These are phyloP conservation scores for Dalbergia oliveri DNA, from an alignment of 306 rosid genomes.

Conservation along the genomic window DNA sequence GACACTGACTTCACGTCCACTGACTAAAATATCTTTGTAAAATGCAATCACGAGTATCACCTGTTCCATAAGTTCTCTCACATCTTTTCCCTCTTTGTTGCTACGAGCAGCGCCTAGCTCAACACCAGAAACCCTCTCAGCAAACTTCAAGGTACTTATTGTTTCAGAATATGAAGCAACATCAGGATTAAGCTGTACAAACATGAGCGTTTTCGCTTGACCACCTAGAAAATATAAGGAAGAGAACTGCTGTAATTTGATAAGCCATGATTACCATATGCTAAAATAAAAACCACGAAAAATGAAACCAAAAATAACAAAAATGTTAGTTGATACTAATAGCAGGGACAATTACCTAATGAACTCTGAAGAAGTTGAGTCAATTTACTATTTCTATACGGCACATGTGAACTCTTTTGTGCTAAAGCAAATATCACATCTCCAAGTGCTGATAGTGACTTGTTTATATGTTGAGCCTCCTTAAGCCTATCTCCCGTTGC, in stretches of 20 bases:
- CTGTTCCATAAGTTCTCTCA: slow-evolving; percentile 97
- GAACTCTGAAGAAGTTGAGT: slow-evolving; percentile 99
- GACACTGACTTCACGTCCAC: slow-evolving; percentile 21
- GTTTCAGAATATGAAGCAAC: slow-evolving; percentile 89
- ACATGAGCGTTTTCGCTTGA: slow-evolving; percentile 99
- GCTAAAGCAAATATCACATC: slow-evolving; percentile 97
- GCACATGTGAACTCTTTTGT: slow-evolving; percentile 89
- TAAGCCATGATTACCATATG: slow-evolving; percentile 13
- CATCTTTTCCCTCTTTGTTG: slow-evolving; percentile 97
- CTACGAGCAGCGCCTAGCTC: slow-evolving; percentile 98
- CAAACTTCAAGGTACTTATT: slow-evolving; percentile 94
- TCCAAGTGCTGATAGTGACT: slow-evolving; percentile 95
- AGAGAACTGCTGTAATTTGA: slow-evolving; percentile 36
- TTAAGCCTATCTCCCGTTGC: slow-evolving; percentile 98
- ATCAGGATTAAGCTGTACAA: slow-evolving; percentile 97
- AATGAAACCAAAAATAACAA: slow-evolving; percentile 24
- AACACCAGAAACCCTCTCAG: slow-evolving; percentile 98
- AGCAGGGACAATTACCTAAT: slow-evolving; percentile 66
- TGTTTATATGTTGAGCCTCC: slow-evolving; percentile 99
- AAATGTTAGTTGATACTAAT: slow-evolving; percentile 31
- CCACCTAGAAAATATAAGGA: slow-evolving; percentile 72
- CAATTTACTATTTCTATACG: slow-evolving; percentile 97
- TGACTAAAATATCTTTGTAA: slow-evolving; percentile 27
- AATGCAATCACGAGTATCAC: slow-evolving; percentile 50
- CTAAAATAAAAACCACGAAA: slow-evolving; percentile 6